Evolutionary conservation across 805 yeast genomes (phyloP).

Genomic region (Vanderwaltozyma yarrowii): DNA sequence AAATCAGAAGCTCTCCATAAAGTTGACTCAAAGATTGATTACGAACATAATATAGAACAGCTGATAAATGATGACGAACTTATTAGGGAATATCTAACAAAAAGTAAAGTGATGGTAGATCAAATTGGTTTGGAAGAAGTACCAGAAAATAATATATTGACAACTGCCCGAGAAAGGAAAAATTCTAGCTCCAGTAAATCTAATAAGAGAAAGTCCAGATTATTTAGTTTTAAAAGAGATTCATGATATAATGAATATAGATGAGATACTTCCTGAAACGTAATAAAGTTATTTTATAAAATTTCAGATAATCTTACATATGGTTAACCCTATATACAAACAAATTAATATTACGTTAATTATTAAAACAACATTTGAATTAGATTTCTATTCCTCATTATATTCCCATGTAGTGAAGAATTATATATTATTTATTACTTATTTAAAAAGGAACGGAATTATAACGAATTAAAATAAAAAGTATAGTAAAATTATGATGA

Average conservation of each 20-base stretch:
- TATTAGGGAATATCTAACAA: constrained; percentile 5
- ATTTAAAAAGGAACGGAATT: too few species aligned
- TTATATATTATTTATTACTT: too few species aligned
- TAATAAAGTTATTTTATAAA: too few species aligned
- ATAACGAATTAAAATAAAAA: too few species aligned
- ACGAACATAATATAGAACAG: constrained; percentile 15
- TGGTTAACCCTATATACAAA: too few species aligned
- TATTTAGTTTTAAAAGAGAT: constrained; percentile 14
- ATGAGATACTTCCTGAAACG: too few species aligned
- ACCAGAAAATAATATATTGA: not conserved
- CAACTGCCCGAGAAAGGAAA: not conserved
- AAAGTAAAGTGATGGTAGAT: not conserved
- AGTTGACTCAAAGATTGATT: constrained; percentile 1
- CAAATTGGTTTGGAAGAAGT: not conserved
- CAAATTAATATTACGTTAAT: too few species aligned
- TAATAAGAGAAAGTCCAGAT: constrained; percentile 17
- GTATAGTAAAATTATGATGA: too few species aligned
- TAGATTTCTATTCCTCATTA: too few species aligned
- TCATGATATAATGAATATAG: not conserved
- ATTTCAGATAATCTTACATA: too few species aligned
- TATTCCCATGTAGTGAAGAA: too few species aligned
- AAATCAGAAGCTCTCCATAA: not conserved
- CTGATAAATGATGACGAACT: constrained; percentile 18
- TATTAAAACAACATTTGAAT: too few species aligned
- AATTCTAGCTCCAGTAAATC: not conserved